Evolutionary conservation across 2,329 filamentous ascomycete species (phyloP).

Genomic region (Aspergillus carbonarius): DNA sequence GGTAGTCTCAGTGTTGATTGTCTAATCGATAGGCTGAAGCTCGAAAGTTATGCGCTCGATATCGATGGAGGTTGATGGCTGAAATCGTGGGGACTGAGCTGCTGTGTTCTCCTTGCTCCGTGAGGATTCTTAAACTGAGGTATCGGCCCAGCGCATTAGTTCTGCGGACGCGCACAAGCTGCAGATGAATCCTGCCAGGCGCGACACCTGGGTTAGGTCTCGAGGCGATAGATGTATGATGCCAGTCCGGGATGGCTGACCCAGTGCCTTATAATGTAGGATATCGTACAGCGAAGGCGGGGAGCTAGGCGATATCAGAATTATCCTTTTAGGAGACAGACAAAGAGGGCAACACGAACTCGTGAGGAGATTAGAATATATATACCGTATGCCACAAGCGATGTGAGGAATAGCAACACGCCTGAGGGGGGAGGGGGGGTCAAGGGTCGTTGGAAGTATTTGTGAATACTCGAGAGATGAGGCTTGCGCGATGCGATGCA

Average conservation of each 20-base stretch:
- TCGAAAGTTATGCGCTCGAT: background rate
- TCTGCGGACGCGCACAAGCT: background rate
- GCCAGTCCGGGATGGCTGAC: background rate
- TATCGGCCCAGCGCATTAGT: background rate
- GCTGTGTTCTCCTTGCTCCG: background rate
- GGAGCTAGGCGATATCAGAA: background rate
- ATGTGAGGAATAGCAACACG: background rate
- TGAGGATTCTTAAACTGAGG: background rate
- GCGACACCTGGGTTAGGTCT: no score
- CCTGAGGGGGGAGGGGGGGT: background rate
- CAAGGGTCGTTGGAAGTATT: background rate
- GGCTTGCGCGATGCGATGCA: conserved; percentile 19
- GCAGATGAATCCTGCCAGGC: background rate
- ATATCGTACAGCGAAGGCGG: background rate
- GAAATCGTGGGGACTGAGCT: background rate
- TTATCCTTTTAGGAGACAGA: background rate
- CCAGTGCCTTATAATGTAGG: background rate
- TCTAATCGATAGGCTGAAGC: background rate
- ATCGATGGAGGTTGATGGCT: background rate
- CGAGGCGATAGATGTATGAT: background rate
- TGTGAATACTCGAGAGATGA: conserved; percentile 5
- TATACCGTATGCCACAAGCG: background rate
- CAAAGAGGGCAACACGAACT: background rate
- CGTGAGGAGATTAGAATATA: background rate
- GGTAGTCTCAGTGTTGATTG: background rate